Percentiles rank a stretch among this genome's conserved stretches.
Evolutionary conservation across 257 asterid species (phyloP).

Genomic region (Fraxinus cuspidata): DNA sequence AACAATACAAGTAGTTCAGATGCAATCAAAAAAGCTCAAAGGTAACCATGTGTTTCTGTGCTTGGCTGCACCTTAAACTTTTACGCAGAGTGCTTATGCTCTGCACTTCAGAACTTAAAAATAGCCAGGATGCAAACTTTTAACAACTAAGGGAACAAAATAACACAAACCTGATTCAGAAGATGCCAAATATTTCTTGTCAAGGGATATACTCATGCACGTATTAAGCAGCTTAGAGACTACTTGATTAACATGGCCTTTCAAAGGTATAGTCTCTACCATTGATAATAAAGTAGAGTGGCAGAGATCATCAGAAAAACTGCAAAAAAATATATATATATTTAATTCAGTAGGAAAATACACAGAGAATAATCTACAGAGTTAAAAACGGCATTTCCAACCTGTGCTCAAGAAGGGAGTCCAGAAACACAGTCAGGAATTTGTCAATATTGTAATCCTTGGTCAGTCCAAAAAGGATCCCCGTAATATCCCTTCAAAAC

Average conservation of each 20-base stretch:
- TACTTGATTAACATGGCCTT: slow-evolving; percentile 43
- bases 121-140: not conserved
- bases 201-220: slow-evolving; percentile 42
- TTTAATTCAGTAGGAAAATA: slow-evolving; percentile 20
- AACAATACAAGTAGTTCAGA: not conserved
- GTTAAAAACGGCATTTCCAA: slow-evolving; percentile 30
- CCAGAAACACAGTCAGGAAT: slow-evolving; percentile 66
- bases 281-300: slow-evolving; percentile 41
- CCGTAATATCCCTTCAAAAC: slow-evolving; percentile 64
- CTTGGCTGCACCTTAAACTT: not conserved
- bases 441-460: slow-evolving; percentile 77
- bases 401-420: slow-evolving; percentile 85
- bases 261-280: slow-evolving; percentile 64
- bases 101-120: not conserved
- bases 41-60: not conserved
- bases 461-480: slow-evolving; percentile 55
- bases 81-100: not conserved
- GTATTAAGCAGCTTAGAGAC: slow-evolving; percentile 56
- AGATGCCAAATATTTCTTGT: slow-evolving; percentile 37
- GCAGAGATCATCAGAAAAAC: slow-evolving; percentile 62
- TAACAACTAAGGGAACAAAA: not conserved
- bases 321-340: slow-evolving; percentile 34
- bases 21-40: not conserved
- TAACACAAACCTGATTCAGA: slow-evolving; percentile 57
- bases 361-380: not conserved